Conservation (phyloP, 495 filamentous ascomycete genomes). For the Choiromyces venosus region DNA sequence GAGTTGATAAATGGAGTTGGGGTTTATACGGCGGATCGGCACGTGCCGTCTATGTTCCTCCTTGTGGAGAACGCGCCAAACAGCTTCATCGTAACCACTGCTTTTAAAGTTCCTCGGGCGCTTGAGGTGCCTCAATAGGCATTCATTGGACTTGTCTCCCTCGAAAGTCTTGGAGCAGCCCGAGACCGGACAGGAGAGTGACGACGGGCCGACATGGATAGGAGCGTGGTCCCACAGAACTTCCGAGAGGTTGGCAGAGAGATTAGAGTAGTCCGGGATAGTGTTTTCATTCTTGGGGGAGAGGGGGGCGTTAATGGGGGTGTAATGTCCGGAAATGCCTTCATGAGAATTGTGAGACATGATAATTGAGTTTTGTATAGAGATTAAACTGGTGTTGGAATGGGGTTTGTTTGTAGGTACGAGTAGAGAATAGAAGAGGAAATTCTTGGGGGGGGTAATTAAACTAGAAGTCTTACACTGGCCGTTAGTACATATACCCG, state of each 20-base stretch:
- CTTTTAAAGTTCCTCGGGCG: neutral
- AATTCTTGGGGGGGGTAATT: neutral
- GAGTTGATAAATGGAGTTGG: no score
- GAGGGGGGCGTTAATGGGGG: neutral
- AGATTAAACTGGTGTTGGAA: neutral
- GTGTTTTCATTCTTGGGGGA: neutral
- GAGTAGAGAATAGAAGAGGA: neutral
- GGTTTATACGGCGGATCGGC: neutral
- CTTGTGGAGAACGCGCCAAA: neutral
- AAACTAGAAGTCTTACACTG: neutral
- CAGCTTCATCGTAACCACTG: neutral
- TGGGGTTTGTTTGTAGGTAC: neutral
- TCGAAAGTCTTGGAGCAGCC: neutral
- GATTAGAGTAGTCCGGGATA: neutral
- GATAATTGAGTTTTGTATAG: neutral
- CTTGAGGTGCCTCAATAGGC: neutral
- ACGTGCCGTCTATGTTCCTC: neutral
- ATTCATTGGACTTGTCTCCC: neutral
- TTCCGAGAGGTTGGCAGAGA: neutral
- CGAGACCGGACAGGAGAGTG: neutral
- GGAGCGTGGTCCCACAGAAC: neutral
- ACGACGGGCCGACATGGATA: neutral
- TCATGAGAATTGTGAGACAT: neutral
- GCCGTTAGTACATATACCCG: neutral
- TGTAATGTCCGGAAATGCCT: neutral